Percentiles rank a stretch among this genome's conserved stretches.
phyloP scores from a whole-genome alignment of 768 basidiomycete genomes.

The Amanita pseudoporphyria region DNA sequence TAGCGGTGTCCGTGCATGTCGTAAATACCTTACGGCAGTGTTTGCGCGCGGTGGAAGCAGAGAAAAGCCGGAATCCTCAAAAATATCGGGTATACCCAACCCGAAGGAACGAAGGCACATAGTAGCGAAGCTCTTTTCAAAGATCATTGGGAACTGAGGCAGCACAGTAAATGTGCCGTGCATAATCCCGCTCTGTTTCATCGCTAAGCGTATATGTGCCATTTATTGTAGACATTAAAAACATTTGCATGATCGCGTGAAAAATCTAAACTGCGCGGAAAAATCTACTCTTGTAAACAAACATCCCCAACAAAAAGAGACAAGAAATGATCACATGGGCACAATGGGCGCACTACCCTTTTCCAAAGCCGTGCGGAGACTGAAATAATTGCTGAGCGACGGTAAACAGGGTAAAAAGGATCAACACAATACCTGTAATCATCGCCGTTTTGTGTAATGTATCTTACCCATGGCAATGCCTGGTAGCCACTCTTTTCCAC shows the following conservation, averaged over 20 bases:
- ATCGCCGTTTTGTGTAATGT: conserved; percentile 87
- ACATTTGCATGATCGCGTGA: too few relatives aligned
- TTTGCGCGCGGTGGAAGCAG: background rate
- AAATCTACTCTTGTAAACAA: too few relatives aligned
- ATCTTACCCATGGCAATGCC: conserved; percentile 92
- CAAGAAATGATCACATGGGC: conserved; percentile 26
- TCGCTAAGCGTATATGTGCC: too few relatives aligned
- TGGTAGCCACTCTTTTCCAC: conserved; percentile 99
- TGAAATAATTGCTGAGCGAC: conserved; percentile 15
- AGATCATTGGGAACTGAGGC: too few relatives aligned
- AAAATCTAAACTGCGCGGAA: too few relatives aligned
- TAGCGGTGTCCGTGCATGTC: background rate
- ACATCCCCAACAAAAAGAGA: background rate
- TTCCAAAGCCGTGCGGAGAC: conserved; percentile 65
- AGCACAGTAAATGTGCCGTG: too few relatives aligned
- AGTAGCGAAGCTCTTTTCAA: too few relatives aligned
- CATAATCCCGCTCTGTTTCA: too few relatives aligned
- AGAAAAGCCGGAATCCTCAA: background rate
- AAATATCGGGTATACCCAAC: background rate
- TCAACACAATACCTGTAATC: conserved; percentile 61
- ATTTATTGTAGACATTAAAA: too few relatives aligned
- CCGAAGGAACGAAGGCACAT: background rate
- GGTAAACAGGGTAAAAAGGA: background rate
- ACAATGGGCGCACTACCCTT: conserved; percentile 62
- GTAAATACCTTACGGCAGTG: background rate